Evolutionary conservation across 2,329 filamentous ascomycete genomes (phyloP).

Genomic region (Chaetomium olivaceum): DNA sequence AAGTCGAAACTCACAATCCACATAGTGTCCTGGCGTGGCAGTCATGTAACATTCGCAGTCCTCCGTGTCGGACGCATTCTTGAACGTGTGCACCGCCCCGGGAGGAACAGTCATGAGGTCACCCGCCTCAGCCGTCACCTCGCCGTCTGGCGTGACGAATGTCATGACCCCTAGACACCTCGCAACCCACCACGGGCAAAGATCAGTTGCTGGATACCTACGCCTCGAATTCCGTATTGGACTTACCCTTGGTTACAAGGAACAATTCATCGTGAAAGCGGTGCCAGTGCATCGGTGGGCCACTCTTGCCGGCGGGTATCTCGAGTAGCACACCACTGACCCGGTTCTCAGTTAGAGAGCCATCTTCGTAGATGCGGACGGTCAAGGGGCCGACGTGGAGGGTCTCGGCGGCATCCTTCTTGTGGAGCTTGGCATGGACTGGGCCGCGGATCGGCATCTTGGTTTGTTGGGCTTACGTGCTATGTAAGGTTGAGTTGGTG

Average conservation of each 20-base stretch:
- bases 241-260: constrained; percentile 39
- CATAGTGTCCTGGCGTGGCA: constrained; percentile 41
- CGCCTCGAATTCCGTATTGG: background rate
- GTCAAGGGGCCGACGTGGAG: constrained; percentile 39
- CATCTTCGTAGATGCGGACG: constrained; percentile 41
- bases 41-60: constrained; percentile 43
- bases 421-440: constrained; percentile 36
- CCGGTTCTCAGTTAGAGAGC: constrained; percentile 39
- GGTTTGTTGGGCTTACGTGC: background rate
- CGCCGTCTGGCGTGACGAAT: constrained; percentile 39
- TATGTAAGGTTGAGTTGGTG: background rate
- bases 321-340: constrained; percentile 38
- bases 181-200: background rate
- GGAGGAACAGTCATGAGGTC: constrained; percentile 42
- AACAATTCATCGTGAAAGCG: constrained; percentile 43
- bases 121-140: constrained; percentile 36
- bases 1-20: constrained; percentile 39
- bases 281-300: constrained; percentile 44
- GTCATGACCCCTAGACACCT: constrained; percentile 33
- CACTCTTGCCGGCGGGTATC: constrained; percentile 37
- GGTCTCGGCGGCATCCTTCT: constrained; percentile 37
- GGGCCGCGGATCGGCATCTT: constrained; percentile 40
- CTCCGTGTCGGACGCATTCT: constrained; percentile 39
- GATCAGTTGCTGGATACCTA: background rate
- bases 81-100: constrained; percentile 40